A percentile compares a stretch with the other conserved stretches of the same genome.
Conservation (phyloP, 1,284 basidiomycete species). For the Takashimella tepidaria region DNA sequence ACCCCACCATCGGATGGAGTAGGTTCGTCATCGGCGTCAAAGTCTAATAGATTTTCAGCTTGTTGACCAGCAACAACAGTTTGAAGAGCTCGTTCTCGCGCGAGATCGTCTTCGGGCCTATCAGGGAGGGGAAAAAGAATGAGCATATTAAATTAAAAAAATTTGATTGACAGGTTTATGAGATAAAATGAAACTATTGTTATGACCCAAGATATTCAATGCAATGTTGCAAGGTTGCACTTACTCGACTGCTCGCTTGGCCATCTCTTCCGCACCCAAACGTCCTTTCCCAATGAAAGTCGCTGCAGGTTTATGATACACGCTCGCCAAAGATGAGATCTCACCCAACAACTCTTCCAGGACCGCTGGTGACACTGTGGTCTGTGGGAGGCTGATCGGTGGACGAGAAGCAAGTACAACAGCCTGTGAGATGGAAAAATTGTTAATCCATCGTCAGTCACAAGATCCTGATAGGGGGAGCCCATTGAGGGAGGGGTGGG, state of each 20-base stretch:
- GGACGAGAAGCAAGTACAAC: slow-evolving; percentile 88
- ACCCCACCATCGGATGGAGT: slow-evolving; percentile 47
- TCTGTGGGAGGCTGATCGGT: slow-evolving; percentile 86
- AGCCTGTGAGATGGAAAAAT: slow-evolving; percentile 53
- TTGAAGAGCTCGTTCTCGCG: slow-evolving; percentile 75
- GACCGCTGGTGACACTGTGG: slow-evolving; percentile 82
- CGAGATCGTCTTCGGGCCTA: slow-evolving; percentile 58
- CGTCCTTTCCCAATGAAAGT: slow-evolving; percentile 83
- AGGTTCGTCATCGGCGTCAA: slow-evolving; percentile 64
- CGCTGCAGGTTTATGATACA: slow-evolving; percentile 92
- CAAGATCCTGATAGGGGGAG: too few relatives aligned
- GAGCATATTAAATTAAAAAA: not conserved
- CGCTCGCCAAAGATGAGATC: slow-evolving; percentile 79
- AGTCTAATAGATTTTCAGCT: slow-evolving; percentile 90
- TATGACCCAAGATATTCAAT: too few relatives aligned
- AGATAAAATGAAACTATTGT: too few relatives aligned
- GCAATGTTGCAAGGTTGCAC: slow-evolving; percentile 41
- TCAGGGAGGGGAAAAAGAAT: not conserved
- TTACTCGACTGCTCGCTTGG: slow-evolving; percentile 61
- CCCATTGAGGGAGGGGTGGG: too few relatives aligned
- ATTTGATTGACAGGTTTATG: not conserved
- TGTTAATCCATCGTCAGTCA: too few relatives aligned
- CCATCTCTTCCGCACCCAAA: slow-evolving; percentile 76
- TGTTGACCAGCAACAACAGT: slow-evolving; percentile 85
- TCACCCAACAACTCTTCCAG: slow-evolving; percentile 88